Percentiles rank a stretch among this genome's conserved stretches.
phyloP scores from a whole-genome alignment of 768 basidiomycete species.

The Lactarius quietus region DNA sequence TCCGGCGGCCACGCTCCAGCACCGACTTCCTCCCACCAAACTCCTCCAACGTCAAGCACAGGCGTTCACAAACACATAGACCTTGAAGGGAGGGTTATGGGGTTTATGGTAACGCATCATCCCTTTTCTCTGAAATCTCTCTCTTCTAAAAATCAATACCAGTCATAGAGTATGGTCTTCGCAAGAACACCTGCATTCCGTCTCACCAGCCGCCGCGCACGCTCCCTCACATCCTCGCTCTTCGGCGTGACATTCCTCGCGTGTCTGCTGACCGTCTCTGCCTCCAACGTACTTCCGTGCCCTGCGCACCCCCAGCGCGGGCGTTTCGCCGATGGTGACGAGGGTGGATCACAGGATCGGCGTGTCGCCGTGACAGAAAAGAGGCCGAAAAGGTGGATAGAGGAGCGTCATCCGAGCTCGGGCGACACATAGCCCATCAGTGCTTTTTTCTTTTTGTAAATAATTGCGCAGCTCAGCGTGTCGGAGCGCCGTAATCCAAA shows the following conservation, averaged over 20 bases:
- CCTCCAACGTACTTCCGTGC: constrained; percentile 75
- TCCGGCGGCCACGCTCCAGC: not conserved
- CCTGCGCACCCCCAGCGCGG: constrained; percentile 60
- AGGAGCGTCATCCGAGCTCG: constrained; percentile 48
- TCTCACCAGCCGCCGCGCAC: constrained; percentile 53
- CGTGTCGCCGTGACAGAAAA: constrained; percentile 48
- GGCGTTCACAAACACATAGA: not conserved
- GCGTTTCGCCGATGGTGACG: constrained; percentile 56
- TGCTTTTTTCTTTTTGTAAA: not conserved
- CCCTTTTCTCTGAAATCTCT: not conserved
- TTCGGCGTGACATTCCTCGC: constrained; percentile 80
- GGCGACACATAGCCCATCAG: not conserved
- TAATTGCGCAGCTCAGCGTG: not conserved
- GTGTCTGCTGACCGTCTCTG: constrained; percentile 74
- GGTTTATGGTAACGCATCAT: constrained; percentile 1
- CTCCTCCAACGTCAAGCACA: not conserved
- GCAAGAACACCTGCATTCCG: constrained; percentile 48
- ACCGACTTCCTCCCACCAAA: not conserved
- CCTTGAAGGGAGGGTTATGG: constrained; percentile 5
- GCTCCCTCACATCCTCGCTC: constrained; percentile 71
- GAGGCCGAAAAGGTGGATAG: constrained; percentile 75
- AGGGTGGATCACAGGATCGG: constrained; percentile 28
- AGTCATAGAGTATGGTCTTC: constrained; percentile 51
- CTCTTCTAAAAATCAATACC: not conserved
- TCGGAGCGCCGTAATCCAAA: not conserved